Base-by-base conservation (phyloP, 371 early-diverging fungal species). In the Mortierella sp. region DNA sequence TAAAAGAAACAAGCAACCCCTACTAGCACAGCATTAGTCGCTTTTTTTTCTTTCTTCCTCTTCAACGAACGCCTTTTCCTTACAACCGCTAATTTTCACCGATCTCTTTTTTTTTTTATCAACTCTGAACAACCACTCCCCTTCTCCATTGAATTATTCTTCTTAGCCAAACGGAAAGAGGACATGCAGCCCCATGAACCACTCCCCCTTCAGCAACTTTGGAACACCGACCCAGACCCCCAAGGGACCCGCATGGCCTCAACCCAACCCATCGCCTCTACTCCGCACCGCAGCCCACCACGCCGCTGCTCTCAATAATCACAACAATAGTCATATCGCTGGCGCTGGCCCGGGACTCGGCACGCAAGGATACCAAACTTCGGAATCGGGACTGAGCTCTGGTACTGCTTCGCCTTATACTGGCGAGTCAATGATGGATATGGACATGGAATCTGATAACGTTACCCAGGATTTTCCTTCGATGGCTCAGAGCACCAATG, bases 121-220 rank as follows among this genome's bases (percentile, higher is more conserved):
- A 11, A 55, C 55, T 53, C 51, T 8, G 34, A 14, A 53, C 53
- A 21, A 21, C 19, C 11, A n/a, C 44, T 80, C 28, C 53, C 43
- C 10, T 34, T n/a, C 26, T 53, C 19, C n/a, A n/a, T n/a, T n/a
- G n/a, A n/a, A n/a, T n/a, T n/a, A n/a, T n/a, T 71, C n/a, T 34
- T 26, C 55, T 10, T 64, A 85, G 85, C 85, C 85, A 26, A 85
- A 85, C 43, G 81, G 85, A 69, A 85, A 85, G 64, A 78, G 85
- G 10, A 53, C 85, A 21, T 81, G 85, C 64, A 78, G 73, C 28
- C 44, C 74, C 69, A 69, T 34, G 55, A 76, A 75, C 43, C 59
- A 76, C 64, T 37, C 50, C 70, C 9, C 79, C 72, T 59, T 83
- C 77, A 71, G 76, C 77, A 19, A 54, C 83, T 80, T 84, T 53